phyloP scores from a whole-genome alignment of 2,329 filamentous ascomycete genomes.

The Aureobasidium sp. region DNA sequence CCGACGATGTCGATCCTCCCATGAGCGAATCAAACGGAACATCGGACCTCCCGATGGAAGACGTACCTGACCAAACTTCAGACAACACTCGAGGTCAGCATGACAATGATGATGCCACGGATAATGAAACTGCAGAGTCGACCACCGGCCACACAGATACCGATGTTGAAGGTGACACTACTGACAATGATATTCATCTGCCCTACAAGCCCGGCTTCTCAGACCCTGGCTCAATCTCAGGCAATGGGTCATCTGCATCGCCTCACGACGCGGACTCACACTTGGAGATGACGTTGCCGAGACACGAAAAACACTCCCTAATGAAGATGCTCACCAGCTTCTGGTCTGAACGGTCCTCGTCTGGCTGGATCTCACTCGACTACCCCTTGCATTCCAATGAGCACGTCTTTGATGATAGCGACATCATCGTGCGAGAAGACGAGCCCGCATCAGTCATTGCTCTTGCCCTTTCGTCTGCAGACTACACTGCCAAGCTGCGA shows the following conservation, averaged over 20 bases:
- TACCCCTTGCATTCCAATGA: constrained; percentile 79
- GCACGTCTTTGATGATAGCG: constrained; percentile 93
- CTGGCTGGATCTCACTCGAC: constrained; percentile 85
- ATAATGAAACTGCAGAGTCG: constrained; percentile 22
- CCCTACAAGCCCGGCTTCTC: constrained; percentile 51
- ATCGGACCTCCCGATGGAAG: constrained; percentile 8
- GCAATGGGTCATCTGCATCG: constrained; percentile 49
- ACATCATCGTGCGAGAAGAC: constrained; percentile 95
- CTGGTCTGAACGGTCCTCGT: constrained; percentile 95
- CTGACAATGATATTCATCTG: constrained; percentile 62
- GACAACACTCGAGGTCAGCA: constrained; percentile 6
- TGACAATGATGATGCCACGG: constrained; percentile 22
- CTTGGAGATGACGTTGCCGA: constrained; percentile 69
- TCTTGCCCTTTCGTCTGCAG: constrained; percentile 78
- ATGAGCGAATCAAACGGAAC: background rate
- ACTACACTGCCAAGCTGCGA: constrained; percentile 75
- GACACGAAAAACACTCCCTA: constrained; percentile 85
- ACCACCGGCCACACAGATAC: constrained; percentile 39
- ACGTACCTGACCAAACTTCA: constrained; percentile 4
- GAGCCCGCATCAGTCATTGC: constrained; percentile 95
- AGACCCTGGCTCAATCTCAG: constrained; percentile 24
- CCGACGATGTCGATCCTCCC: background rate
- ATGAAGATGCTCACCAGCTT: constrained; percentile 97
- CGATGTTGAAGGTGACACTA: constrained; percentile 46
- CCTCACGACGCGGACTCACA: constrained; percentile 50